Evolutionary conservation across 371 early-diverging fungal genomes (phyloP).

Genomic region (Rhizopus stolonifer): DNA sequence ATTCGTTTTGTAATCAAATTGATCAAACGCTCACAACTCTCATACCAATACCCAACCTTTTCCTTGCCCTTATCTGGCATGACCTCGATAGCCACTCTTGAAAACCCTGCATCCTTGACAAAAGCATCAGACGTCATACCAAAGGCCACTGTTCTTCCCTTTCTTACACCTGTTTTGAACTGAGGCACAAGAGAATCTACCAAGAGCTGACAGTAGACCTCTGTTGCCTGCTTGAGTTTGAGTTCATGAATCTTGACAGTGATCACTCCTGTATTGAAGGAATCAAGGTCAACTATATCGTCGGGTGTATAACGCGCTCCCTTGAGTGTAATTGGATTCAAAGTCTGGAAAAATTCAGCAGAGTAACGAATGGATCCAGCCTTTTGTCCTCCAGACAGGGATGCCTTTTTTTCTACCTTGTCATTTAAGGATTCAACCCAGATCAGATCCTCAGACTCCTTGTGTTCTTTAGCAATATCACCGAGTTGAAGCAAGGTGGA

Average conservation of each 20-base stretch:
- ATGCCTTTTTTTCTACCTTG: constrained; percentile 33
- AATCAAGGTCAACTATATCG: constrained; percentile 33
- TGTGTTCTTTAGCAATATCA: constrained; percentile 32
- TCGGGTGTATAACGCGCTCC: constrained; percentile 45
- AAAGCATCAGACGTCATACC: constrained; percentile 52
- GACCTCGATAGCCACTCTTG: constrained; percentile 53
- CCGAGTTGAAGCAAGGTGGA: constrained; percentile 42
- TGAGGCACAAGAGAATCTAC: constrained; percentile 37
- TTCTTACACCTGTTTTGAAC: constrained; percentile 31
- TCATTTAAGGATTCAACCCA: constrained; percentile 26
- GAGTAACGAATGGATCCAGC: constrained; percentile 64
- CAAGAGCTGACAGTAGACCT: constrained; percentile 39
- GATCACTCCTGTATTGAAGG: constrained; percentile 35
- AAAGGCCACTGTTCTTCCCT: constrained; percentile 30
- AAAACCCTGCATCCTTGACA: constrained; percentile 61
- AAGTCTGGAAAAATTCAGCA: constrained; percentile 68
- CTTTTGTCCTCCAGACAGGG: constrained; percentile 14
- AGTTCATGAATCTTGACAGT: constrained; percentile 44
- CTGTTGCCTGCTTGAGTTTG: constrained; percentile 15
- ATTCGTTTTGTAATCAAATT: constrained; percentile 27
- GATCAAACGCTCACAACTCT: constrained; percentile 30
- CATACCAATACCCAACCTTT: constrained; percentile 40
- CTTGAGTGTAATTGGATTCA: constrained; percentile 13
- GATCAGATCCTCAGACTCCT: constrained; percentile 11
- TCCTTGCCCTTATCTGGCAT: constrained; percentile 37